These are phyloP conservation scores for Candida loeiensis DNA, from an alignment of 805 yeast species.

Conservation along the genomic window DNA sequence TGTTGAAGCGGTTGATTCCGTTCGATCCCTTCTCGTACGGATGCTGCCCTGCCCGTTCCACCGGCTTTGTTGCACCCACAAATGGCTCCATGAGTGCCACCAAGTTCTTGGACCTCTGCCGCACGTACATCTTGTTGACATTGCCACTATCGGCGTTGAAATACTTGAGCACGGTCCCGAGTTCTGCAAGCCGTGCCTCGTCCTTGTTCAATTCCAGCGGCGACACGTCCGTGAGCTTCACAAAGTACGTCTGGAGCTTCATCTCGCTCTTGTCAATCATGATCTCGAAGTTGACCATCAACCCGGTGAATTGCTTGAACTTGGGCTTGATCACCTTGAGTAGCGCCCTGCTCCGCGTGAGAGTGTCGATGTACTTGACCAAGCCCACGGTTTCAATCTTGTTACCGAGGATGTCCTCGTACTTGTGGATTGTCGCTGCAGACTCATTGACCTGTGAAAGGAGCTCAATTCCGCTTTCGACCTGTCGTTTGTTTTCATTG, in stretches of 20 bases:
- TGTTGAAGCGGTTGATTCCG: constrained; percentile 54
- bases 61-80: constrained; percentile 45
- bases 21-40: constrained; percentile 62
- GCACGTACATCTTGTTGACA: constrained; percentile 14
- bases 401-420: constrained; percentile 33
- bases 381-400: constrained; percentile 41
- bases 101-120: constrained; percentile 30
- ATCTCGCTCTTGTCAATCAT: constrained; percentile 56
- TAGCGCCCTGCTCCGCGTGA: constrained; percentile 42
- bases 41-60: constrained; percentile 28
- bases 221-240: constrained; percentile 42
- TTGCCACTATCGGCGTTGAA: constrained; percentile 11
- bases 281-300: constrained; percentile 55
- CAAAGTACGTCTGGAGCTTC: constrained; percentile 49
- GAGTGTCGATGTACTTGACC: constrained; percentile 29
- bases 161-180: constrained; percentile 11
- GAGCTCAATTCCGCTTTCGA: constrained; percentile 52
- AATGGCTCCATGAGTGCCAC: constrained; percentile 42
- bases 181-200: constrained; percentile 18
- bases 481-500: constrained; percentile 52
- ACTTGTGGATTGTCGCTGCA: constrained; percentile 42
- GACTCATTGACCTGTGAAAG: constrained; percentile 50
- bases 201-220: constrained; percentile 16
- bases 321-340: constrained; percentile 41
- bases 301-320: constrained; percentile 60